phyloP scores from a whole-genome alignment of 1,139 yeast species.

The Candida smagusa region DNA sequence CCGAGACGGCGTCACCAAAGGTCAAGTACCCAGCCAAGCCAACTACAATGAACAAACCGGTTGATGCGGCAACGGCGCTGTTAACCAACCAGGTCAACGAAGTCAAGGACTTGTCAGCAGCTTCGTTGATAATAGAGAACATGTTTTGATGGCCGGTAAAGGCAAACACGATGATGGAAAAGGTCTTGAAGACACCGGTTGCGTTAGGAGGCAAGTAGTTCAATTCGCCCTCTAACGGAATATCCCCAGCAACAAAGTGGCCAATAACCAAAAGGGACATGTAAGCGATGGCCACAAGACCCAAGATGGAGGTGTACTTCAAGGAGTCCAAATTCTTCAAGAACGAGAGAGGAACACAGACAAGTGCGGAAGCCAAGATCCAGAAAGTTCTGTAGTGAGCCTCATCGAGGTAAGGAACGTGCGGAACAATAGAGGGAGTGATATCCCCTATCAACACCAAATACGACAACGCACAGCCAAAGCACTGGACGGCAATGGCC shows the following conservation, averaged over 20 bases:
- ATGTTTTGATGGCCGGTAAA: constrained; percentile 51
- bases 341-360: constrained; percentile 43
- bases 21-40: constrained; percentile 46
- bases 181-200: constrained; percentile 62
- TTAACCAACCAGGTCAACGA: constrained; percentile 53
- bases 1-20: constrained; percentile 47
- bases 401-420: constrained; percentile 17
- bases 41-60: constrained; percentile 34
- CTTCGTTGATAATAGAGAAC: constrained; percentile 48
- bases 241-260: constrained; percentile 38
- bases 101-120: constrained; percentile 51
- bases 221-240: constrained; percentile 53
- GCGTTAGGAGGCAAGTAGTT: constrained; percentile 55
- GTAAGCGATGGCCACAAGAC: constrained; percentile 39
- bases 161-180: constrained; percentile 47
- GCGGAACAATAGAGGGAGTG: constrained; percentile 38
- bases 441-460: constrained; percentile 46
- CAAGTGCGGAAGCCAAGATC: constrained; percentile 32
- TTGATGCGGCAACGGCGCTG: constrained; percentile 45
- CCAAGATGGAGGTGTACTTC: constrained; percentile 42
- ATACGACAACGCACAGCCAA: constrained; percentile 47
- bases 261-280: constrained; percentile 35
- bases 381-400: constrained; percentile 30
- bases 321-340: constrained; percentile 44
- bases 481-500: constrained; percentile 83